Evolutionary conservation across 108 stramenopile species (phyloP).

Genomic region (Heterococcus sp.): DNA sequence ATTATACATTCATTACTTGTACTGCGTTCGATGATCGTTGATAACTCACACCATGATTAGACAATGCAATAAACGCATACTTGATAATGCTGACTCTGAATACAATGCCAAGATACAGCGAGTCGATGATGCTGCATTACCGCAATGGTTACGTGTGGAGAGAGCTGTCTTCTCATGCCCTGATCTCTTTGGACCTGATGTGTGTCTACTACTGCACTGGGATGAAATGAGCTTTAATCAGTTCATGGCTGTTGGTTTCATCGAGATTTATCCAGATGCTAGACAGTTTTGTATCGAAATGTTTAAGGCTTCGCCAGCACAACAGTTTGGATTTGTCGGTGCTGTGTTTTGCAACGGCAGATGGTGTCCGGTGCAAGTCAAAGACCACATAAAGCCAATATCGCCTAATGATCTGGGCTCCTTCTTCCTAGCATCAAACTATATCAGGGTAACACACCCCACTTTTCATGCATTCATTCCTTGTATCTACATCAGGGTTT

Average conservation of each 20-base stretch:
- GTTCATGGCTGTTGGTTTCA: not conserved
- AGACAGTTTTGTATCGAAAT: not conserved
- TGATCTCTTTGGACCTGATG: not conserved
- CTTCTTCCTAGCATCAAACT: not conserved
- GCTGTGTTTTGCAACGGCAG: not conserved
- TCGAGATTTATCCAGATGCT: not conserved
- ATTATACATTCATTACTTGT: too few species aligned
- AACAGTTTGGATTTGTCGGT: not conserved
- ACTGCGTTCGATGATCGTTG: too few species aligned
- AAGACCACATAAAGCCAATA: not conserved
- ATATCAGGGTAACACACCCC: not conserved
- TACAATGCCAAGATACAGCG: too few species aligned
- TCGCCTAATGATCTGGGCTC: not conserved
- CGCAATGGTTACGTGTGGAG: not conserved
- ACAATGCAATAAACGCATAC: too few species aligned
- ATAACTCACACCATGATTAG: too few species aligned
- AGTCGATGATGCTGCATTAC: too few species aligned
- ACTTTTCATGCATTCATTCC: not conserved
- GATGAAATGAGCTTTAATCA: not conserved
- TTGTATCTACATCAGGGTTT: not conserved
- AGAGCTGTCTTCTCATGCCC: not conserved
- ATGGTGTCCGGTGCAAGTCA: not conserved
- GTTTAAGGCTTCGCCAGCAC: not conserved
- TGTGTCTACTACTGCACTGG: not conserved
- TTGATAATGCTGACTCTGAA: too few species aligned